phyloP scores from a whole-genome alignment of 495 filamentous ascomycete genomes.

The Penicillium nucicola region DNA sequence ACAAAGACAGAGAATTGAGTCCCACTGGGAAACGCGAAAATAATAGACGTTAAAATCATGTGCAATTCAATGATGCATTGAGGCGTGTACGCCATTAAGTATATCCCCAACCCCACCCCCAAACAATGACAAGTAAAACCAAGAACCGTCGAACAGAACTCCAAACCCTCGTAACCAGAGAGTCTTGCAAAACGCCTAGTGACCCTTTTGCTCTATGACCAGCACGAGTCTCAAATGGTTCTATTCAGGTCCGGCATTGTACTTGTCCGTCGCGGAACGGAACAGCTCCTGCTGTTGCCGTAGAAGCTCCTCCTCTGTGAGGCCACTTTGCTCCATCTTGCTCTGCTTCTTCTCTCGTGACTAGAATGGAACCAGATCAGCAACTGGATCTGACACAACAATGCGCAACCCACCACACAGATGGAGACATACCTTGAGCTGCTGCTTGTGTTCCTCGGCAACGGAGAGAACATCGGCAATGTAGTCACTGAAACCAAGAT shows the following conservation, averaged over 20 bases:
- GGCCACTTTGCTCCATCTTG: slow-evolving; percentile 90
- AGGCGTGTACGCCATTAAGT: slow-evolving; percentile 9
- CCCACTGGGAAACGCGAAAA: neutral
- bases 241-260: slow-evolving; percentile 52
- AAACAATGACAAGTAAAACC: slow-evolving; percentile 3
- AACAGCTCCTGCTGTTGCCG: slow-evolving; percentile 90
- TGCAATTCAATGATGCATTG: slow-evolving; percentile 8
- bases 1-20: no score
- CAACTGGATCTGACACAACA: slow-evolving; percentile 1
- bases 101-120: slow-evolving; percentile 1
- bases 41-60: slow-evolving; percentile 1
- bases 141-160: slow-evolving; percentile 20
- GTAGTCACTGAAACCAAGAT: slow-evolving; percentile 89
- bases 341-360: slow-evolving; percentile 93
- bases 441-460: slow-evolving; percentile 87
- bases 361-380: slow-evolving; percentile 39
- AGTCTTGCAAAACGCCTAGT: slow-evolving; percentile 18
- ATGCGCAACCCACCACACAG: neutral
- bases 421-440: slow-evolving; percentile 67
- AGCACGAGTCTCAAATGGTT: slow-evolving; percentile 26
- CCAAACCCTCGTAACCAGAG: slow-evolving; percentile 14
- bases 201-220: slow-evolving; percentile 34
- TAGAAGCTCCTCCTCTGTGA: slow-evolving; percentile 85
- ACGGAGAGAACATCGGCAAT: slow-evolving; percentile 81
- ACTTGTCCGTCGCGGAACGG: slow-evolving; percentile 73